These are phyloP conservation scores for Backusella sp. DNA, from an alignment of 192 early-diverging fungal genomes.

Conservation along the genomic window DNA sequence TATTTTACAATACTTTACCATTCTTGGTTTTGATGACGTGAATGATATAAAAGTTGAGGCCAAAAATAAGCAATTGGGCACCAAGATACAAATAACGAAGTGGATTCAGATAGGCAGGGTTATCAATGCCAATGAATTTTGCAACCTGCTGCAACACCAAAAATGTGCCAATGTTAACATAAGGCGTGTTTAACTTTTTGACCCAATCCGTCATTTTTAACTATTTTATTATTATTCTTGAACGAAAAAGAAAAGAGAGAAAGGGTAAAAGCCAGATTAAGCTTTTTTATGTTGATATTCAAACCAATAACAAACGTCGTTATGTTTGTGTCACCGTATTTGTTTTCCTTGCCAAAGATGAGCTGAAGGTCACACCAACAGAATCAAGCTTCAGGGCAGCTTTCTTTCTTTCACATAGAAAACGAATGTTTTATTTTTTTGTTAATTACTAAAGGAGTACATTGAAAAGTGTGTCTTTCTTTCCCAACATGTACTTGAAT, in stretches of 20 bases:
- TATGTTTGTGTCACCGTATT: not conserved
- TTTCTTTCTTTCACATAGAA: no score
- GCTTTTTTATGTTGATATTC: not conserved
- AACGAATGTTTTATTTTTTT: no score
- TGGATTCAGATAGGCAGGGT: slow-evolving; percentile 44
- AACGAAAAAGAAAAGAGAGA: not conserved
- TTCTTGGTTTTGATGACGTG: slow-evolving; percentile 65
- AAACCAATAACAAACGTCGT: not conserved
- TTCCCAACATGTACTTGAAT: no score
- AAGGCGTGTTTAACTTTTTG: slow-evolving; percentile 21
- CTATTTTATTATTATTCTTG: no score
- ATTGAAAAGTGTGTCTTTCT: no score
- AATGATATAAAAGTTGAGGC: slow-evolving; percentile 39
- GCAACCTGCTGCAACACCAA: slow-evolving; percentile 63
- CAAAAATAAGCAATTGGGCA: slow-evolving; percentile 56
- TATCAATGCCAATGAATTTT: slow-evolving; percentile 64
- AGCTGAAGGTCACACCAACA: no score
- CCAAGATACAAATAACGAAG: slow-evolving; percentile 56
- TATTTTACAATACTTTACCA: slow-evolving; percentile 42
- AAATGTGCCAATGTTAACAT: slow-evolving; percentile 46
- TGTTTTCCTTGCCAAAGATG: not conserved
- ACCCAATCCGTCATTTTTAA: slow-evolving; percentile 11
- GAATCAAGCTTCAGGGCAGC: no score
- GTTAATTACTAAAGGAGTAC: no score
- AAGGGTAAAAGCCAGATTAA: not conserved